A percentile compares a stretch with the other conserved stretches of the same genome.
Evolutionary conservation across 2,329 filamentous ascomycete species (phyloP).

Genomic region (Aspergillus udagawae): DNA sequence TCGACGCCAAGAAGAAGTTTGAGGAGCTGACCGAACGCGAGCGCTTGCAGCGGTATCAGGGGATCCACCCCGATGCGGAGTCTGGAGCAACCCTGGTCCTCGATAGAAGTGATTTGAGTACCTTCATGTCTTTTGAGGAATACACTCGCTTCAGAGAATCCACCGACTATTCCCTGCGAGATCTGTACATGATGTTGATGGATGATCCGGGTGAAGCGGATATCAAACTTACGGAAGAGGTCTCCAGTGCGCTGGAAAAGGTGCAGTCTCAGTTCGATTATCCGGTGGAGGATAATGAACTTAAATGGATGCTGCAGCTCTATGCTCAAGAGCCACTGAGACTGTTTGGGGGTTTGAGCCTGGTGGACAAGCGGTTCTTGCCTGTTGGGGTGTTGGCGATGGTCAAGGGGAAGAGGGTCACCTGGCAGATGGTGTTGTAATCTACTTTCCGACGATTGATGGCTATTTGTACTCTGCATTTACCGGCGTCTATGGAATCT

Average conservation of each 20-base stretch:
- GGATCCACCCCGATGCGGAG: background rate
- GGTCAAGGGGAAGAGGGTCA: conserved; percentile 40
- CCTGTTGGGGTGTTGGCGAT: conserved; percentile 37
- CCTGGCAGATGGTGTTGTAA: conserved; percentile 41
- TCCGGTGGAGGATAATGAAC: conserved; percentile 5
- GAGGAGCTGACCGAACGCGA: conserved; percentile 12
- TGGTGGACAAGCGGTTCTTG: conserved; percentile 40
- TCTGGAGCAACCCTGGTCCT: background rate
- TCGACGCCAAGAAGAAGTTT: conserved; percentile 20
- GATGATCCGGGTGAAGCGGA: conserved; percentile 14
- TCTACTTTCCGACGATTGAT: background rate
- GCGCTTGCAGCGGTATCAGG: background rate
- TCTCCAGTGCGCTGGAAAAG: conserved; percentile 15
- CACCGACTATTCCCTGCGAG: conserved; percentile 9
- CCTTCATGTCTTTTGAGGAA: conserved; percentile 37
- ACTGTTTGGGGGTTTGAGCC: conserved; percentile 32
- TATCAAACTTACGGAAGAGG: conserved; percentile 18
- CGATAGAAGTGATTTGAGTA: conserved; percentile 9
- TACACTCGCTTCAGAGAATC: conserved; percentile 30
- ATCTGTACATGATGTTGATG: conserved; percentile 24
- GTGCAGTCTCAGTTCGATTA: conserved; percentile 2
- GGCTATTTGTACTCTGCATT: background rate
- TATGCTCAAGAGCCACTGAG: conserved; percentile 32
- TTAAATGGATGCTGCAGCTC: conserved; percentile 34
- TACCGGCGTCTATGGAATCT: background rate